Conservation (phyloP, 805 yeast species). For the Osmozyma mogii region DNA sequence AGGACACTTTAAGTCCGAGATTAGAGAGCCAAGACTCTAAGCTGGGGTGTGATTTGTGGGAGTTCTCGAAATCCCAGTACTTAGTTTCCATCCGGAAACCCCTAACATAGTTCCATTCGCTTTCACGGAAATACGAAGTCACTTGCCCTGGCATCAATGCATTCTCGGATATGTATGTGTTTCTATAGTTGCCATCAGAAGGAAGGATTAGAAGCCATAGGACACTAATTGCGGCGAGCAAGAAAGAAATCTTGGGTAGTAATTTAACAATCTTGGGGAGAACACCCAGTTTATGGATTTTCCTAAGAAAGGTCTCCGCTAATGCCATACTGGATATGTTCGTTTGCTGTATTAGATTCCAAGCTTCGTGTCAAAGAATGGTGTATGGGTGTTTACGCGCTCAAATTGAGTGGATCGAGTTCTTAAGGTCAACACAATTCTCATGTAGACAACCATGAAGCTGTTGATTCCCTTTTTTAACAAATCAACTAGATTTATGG, state of each 20-base stretch:
- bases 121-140: conserved; percentile 80
- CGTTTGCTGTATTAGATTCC: conserved; percentile 1
- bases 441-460: no score
- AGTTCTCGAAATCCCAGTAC: conserved; percentile 25
- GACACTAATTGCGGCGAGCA: conserved; percentile 28
- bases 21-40: conserved; percentile 56
- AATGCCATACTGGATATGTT: conserved; percentile 28
- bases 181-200: conserved; percentile 69
- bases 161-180: conserved; percentile 87
- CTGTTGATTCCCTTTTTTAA: no score
- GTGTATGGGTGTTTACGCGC: neutral
- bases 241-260: conserved; percentile 26
- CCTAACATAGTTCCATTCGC: conserved; percentile 87
- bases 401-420: no score
- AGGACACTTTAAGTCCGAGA: conserved; percentile 60
- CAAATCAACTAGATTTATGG: no score
- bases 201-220: conserved; percentile 58
- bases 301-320: conserved; percentile 33
- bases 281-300: conserved; percentile 32
- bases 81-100: conserved; percentile 65
- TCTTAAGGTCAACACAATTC: no score
- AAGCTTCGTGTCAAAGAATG: neutral
- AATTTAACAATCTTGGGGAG: conserved; percentile 27
- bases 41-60: conserved; percentile 33
- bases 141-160: conserved; percentile 98